Evolutionary conservation across 2,329 filamentous ascomycete genomes (phyloP).

Genomic region (Tolypocladium nubicola): DNA sequence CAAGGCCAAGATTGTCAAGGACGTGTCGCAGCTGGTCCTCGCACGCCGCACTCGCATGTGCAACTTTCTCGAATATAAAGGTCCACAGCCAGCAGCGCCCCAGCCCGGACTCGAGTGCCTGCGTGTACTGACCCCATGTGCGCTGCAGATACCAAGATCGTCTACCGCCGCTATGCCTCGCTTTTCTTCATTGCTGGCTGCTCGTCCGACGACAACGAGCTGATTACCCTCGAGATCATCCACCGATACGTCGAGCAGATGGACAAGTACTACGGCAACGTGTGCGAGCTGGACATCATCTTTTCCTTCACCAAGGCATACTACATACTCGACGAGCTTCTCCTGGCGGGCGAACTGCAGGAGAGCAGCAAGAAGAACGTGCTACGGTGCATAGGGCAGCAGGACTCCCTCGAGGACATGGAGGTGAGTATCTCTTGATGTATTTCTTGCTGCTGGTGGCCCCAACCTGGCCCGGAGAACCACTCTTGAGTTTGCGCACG

Average conservation of each 20-base stretch:
- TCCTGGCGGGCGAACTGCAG: slow-evolving; percentile 92
- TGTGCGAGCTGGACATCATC: slow-evolving; percentile 98
- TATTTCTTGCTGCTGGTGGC: slow-evolving; percentile 4
- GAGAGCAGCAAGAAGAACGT: slow-evolving; percentile 99
- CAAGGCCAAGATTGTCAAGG: slow-evolving; percentile 99
- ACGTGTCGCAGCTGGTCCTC: slow-evolving; percentile 94
- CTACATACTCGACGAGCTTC: slow-evolving; percentile 94
- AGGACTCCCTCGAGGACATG: slow-evolving; percentile 97
- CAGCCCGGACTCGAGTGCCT: not conserved
- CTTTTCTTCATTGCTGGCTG: slow-evolving; percentile 99
- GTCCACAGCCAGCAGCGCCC: slow-evolving; percentile 32
- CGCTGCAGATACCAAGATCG: slow-evolving; percentile 81
- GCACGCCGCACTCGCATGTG: slow-evolving; percentile 97
- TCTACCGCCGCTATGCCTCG: slow-evolving; percentile 96
- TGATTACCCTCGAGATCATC: slow-evolving; percentile 97
- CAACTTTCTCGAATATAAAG: slow-evolving; percentile 99
- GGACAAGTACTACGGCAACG: slow-evolving; percentile 99
- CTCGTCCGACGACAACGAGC: slow-evolving; percentile 92
- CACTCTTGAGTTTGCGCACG: slow-evolving; percentile 9
- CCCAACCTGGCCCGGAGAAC: not conserved
- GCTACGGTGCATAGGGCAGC: slow-evolving; percentile 86
- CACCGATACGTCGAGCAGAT: slow-evolving; percentile 99
- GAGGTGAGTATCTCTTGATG: slow-evolving; percentile 60
- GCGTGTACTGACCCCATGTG: not conserved
- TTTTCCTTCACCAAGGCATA: slow-evolving; percentile 99